phyloP scores from a whole-genome alignment of 192 early-diverging fungal genomes.

The Backusella psychrophila region DNA sequence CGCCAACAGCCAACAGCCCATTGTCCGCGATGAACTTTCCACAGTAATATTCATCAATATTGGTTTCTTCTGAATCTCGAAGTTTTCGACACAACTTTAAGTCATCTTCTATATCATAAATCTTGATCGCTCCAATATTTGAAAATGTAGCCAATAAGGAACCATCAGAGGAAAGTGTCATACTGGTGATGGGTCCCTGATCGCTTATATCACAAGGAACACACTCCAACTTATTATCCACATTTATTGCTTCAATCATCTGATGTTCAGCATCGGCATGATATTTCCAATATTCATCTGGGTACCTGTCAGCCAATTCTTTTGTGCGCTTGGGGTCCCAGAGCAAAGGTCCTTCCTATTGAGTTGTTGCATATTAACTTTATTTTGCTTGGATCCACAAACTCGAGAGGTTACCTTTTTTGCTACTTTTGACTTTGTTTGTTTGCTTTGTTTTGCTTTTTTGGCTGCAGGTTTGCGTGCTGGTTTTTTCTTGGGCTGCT shows the following conservation, averaged over 20 bases:
- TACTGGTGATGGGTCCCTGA: conserved; percentile 79
- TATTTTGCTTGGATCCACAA: too few species aligned
- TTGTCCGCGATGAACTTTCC: conserved; percentile 63
- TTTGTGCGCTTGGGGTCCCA: conserved; percentile 51
- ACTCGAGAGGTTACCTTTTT: not conserved
- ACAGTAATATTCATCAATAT: conserved; percentile 93
- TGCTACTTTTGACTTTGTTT: not conserved
- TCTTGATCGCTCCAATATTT: conserved; percentile 66
- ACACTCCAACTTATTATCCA: conserved; percentile 64
- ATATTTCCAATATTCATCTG: conserved; percentile 59
- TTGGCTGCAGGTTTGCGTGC: conserved; percentile 13
- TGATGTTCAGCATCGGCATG: conserved; percentile 49
- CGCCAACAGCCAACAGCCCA: conserved; percentile 66
- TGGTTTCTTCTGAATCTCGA: conserved; percentile 67
- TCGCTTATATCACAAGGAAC: conserved; percentile 69
- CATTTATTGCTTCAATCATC: conserved; percentile 69
- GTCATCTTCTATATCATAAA: conserved; percentile 78
- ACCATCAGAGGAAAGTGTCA: conserved; percentile 83
- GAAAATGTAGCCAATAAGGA: conserved; percentile 85
- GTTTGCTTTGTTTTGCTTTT: conserved; percentile 17
- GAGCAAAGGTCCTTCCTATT: conserved; percentile 8
- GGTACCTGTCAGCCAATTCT: conserved; percentile 54
- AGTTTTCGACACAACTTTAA: conserved; percentile 69
- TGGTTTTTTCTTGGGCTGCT: not conserved
- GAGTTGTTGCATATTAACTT: not conserved